Base-by-base conservation (phyloP, 1,284 basidiomycete genomes). In the Malassezia obtusa region DNA sequence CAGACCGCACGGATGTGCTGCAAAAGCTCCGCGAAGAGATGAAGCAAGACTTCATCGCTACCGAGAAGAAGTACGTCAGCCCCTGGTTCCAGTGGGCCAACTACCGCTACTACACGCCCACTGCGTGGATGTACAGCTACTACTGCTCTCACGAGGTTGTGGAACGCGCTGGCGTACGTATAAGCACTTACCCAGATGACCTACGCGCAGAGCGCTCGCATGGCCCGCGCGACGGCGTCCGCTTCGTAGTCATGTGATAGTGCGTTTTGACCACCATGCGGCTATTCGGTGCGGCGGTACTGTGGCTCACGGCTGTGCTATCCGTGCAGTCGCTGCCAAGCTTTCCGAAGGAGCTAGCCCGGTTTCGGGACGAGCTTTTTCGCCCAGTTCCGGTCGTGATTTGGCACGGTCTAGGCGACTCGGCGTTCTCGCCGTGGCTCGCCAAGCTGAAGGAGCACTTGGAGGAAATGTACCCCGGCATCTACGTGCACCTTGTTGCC, bases 321-420 rank as follows among this genome's bases (percentile, higher is more conserved):
- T 14, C 26, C 17, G 43, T 31, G 5, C 5, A 28, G 14, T 25
- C 43, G 28, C 32, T 45, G 12, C 43, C 43, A 1, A 30, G 22
- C 25, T 10, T n/a, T 14, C 43, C 43, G 10, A 24, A 21, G 21
- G 24, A 26, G 15, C 3, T n/a, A 7, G 7, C 15, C 8, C n/a
- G 33, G 7, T 24, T 38, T 8, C 36, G 19, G 8, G 36, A 24
- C 10, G 25, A 45, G 10, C 28, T 30, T 2, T 28, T 30, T 5
- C 28, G 24, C 12, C 45, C 49, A 1, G 24, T 60, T 30, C 66
- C 64, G 9, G 61, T 95, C 35, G 91, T 94, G 31, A 77, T 96
- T 55, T 96, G 91, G 92, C 92, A 98, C 76, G 92, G 92, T 6
- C 78, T 96, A 38, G 90, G 86, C 77, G 80, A 81, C 68, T 77